Evolutionary conservation across 2,329 filamentous ascomycete species (phyloP), one percentile per base, ranked within the genome.

Genomic region (Stenocarpella maydis): DNA sequence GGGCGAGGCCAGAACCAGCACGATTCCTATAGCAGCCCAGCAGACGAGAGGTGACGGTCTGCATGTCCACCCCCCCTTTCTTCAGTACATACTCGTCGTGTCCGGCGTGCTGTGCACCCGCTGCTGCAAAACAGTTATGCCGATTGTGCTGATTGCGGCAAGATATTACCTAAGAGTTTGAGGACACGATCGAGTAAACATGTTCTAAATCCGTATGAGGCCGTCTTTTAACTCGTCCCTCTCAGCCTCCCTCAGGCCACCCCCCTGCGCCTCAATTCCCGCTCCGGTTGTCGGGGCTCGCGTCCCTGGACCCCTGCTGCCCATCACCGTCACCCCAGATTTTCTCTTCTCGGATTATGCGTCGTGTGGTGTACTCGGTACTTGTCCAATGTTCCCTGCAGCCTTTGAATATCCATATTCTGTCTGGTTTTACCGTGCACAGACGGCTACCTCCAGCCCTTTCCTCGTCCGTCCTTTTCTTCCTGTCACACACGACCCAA

Each of bases 141-240:
- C 41, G 15, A 34, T 24, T 2, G 24, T 9, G 34, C 43, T 61
- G 58, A 61, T 61, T 61, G 58, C 58, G 58, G 41, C 58, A 61
- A 34, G 26, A 47, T 61, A 61, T 61, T 61, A 61, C 58, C 58
- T 61, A 61, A 61, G 58, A 61, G 58, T 61, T 61, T 61, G 58
- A 61, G 58, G 58, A 61, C 58, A 61, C 58, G 58, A 61, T 61
- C 58, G 58, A 61, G 58, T 61, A 61, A 61, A 61, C 41, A 47
- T 19, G 41, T 61, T 61, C 58, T 61, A 61, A 61, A 61, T 45
- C 28, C 58, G 58, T 45, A 24, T 15, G 12, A 24, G 26, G 4
- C 4, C 31, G 31, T 34, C 31, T 9, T 34, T 34, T 34, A 34
- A 24, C 34, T 58, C 53, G 53, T 34, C 31, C 21, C 53, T 37